Conservation (phyloP, 106 monocot genomes). For the Alisma plantagoaquatica region DNA sequence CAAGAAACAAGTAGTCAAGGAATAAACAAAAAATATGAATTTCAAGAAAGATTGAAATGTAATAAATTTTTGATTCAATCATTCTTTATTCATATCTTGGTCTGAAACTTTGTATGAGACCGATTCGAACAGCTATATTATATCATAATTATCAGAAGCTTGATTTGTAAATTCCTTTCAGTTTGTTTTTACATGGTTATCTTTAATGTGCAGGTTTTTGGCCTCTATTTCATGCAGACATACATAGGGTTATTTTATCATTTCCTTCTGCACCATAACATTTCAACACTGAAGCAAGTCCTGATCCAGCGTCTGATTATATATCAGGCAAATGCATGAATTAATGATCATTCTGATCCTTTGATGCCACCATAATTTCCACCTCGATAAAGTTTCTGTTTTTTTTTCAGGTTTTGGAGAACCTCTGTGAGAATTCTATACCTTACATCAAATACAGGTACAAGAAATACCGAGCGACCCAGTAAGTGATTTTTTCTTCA, state of each 20-base stretch:
- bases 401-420: conserved; percentile 62
- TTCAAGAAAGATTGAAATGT: too few relatives aligned
- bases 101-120: too few relatives aligned
- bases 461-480: conserved; percentile 73
- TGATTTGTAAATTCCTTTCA: too few relatives aligned
- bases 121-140: too few relatives aligned
- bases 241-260: conserved; percentile 95
- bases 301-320: conserved; percentile 78
- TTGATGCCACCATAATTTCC: background rate
- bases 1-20: too few relatives aligned
- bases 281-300: conserved; percentile 62
- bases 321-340: conserved; percentile 48
- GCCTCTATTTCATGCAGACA: conserved; percentile 93
- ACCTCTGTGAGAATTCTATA: conserved; percentile 77
- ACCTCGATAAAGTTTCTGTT: background rate
- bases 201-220: conserved; percentile 94
- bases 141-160: too few relatives aligned
- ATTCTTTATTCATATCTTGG: too few relatives aligned
- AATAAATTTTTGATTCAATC: too few relatives aligned
- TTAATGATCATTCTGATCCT: background rate
- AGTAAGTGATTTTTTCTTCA: conserved; percentile 58
- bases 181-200: too few relatives aligned
- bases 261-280: conserved; percentile 52
- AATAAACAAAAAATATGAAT: too few relatives aligned
- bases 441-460: conserved; percentile 89